Evolutionary conservation across 371 early-diverging fungal genomes (phyloP), one percentile per base, ranked within the genome.

Genomic region (Thermomucor indicae-seudaticae): DNA sequence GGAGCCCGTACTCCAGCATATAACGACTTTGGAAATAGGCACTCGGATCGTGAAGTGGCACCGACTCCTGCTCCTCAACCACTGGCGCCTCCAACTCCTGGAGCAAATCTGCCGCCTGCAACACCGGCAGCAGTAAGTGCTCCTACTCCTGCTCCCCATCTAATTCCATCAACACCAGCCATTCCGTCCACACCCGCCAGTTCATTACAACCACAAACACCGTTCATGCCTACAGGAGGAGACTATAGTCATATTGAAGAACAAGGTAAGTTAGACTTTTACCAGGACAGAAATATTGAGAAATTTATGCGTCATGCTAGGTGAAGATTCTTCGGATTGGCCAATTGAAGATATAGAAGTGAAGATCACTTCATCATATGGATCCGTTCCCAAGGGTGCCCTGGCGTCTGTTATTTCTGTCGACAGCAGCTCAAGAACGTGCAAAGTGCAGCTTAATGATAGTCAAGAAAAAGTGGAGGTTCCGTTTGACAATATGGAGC

Each of bases 1-100:
- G 79, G 83, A n/a, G 73, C 74, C 6, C 61, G 78, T 29, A 89
- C 90, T 2, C 90, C 92, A 2, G 88, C 84, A 3, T 75, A 46
- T 39, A 48, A 67, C 57, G 72, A 78, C 30, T 56, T 67, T 12
- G 75, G 84, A 57, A 58, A 73, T 70, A 51, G 63, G 72, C 85
- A 89, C 1, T 89, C 89, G 3, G 61, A 44, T 20, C 58, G 59
- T 34, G 45, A 60, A 7, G 61, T 60, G 50, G 67, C 70, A 27
- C 63, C 70, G 22, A 57, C 76, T 1, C 76, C 76, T 23, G 76
- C 72, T 25, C 67, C 63, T 24, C 70, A 61, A 54, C 76, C 67
- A 32, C 67, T 60, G 49, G 78, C 73, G 30, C 78, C 73, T 17
- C 55, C 70, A 25, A 72, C 68, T 11, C 70, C 79, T 24, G 75